phyloP scores from a whole-genome alignment of 73 alveolate species.

The Symbiodinium natans region DNA sequence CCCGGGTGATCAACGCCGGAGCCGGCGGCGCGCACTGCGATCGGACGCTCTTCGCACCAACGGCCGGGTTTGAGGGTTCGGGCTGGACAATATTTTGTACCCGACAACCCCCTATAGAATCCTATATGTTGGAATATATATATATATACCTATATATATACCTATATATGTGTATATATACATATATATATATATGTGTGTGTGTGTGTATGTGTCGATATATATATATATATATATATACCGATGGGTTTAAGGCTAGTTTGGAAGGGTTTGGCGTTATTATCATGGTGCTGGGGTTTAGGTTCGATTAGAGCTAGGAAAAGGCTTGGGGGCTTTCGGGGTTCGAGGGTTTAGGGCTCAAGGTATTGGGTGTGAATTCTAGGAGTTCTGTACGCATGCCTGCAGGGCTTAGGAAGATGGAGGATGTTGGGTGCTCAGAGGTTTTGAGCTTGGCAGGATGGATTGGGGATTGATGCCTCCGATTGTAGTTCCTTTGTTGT shows the following conservation, averaged over 20 bases:
- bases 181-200: not conserved
- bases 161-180: not conserved
- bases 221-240: not conserved
- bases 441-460: no score
- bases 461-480: no score
- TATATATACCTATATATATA: not conserved
- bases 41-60: slow-evolving; percentile 9
- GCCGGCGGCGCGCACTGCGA: slow-evolving; percentile 2
- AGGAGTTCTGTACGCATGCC: not conserved
- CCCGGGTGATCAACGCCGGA: not conserved
- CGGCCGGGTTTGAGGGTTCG: not conserved
- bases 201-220: not conserved
- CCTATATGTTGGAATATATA: no score
- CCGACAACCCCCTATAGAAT: not conserved
- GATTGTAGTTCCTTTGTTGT: no score
- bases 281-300: not conserved
- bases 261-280: no score
- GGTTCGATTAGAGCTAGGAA: not conserved
- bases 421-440: no score
- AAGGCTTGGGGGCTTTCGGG: not conserved
- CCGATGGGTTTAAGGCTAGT: not conserved
- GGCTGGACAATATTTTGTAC: no score
- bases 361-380: not conserved
- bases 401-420: not conserved
- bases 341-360: not conserved